phyloP scores from a whole-genome alignment of 2,329 filamentous ascomycete species.

The Pseudogymnoascus pannorum region DNA sequence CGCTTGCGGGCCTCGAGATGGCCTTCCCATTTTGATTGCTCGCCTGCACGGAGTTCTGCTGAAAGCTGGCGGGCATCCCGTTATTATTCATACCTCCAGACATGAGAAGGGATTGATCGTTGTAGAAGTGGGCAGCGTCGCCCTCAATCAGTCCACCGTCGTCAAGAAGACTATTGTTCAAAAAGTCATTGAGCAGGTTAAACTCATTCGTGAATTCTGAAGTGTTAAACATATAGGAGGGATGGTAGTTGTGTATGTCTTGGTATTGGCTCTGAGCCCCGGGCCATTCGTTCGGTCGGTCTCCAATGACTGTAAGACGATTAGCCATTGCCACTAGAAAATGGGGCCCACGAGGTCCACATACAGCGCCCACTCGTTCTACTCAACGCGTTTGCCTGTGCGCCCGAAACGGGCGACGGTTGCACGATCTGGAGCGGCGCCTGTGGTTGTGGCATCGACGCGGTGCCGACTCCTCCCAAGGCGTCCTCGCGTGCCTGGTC shows the following conservation, averaged over 20 bases:
- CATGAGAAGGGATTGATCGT: conserved; percentile 43
- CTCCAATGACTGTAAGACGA: conserved; percentile 58
- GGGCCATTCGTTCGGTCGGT: conserved; percentile 70
- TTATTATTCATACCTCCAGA: conserved; percentile 40
- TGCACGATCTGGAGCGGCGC: conserved; percentile 62
- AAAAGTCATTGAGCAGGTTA: conserved; percentile 91
- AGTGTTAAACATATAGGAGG: conserved; percentile 90
- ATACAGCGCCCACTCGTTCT: conserved; percentile 68
- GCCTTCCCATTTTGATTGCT: conserved; percentile 42
- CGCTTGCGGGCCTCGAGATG: conserved; percentile 54
- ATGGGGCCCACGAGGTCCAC: conserved; percentile 32
- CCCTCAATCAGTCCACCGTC: conserved; percentile 67
- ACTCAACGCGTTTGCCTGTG: conserved; percentile 53
- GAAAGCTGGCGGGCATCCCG: conserved; percentile 26
- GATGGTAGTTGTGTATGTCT: conserved; percentile 90
- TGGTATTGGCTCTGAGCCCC: conserved; percentile 70
- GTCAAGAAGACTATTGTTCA: conserved; percentile 85
- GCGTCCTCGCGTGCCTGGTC: conserved; percentile 38
- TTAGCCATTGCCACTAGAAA: conserved; percentile 23
- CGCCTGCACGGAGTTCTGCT: conserved; percentile 27
- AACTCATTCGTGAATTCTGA: conserved; percentile 91
- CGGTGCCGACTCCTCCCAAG: conserved; percentile 30
- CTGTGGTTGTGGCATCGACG: conserved; percentile 35
- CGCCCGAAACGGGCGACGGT: conserved; percentile 60
- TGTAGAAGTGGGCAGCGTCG: conserved; percentile 55